Percentiles rank a stretch among this genome's conserved stretches.
phyloP scores from a whole-genome alignment of 192 early-diverging fungal species.

The Gonapodya sp. region DNA sequence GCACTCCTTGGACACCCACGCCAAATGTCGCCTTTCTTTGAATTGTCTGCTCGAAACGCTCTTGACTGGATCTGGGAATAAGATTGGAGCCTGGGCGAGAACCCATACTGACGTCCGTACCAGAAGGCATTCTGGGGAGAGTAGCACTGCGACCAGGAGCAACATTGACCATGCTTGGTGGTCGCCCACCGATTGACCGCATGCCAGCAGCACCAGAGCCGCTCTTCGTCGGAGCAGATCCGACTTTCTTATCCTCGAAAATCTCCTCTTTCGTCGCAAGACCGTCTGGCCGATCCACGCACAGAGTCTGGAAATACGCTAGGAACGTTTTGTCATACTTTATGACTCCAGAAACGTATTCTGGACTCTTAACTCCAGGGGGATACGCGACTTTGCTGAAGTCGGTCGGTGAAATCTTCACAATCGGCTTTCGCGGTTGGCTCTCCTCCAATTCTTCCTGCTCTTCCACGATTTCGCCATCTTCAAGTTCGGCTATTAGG shows the following conservation, averaged over 20 bases:
- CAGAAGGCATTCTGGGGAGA: background rate
- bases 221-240: background rate
- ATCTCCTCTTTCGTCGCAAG: conserved; percentile 6
- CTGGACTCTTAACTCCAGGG: background rate
- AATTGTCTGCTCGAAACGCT: conserved; percentile 20
- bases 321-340: background rate
- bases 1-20: conserved; percentile 17
- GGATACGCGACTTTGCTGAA: background rate
- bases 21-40: conserved; percentile 9
- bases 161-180: background rate
- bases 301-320: background rate
- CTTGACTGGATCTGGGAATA: conserved; percentile 24
- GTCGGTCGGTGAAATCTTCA: background rate
- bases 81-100: background rate
- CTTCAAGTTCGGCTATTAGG: background rate
- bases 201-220: background rate
- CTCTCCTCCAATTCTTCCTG: background rate
- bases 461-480: background rate
- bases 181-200: background rate
- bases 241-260: background rate
- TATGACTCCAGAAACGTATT: background rate
- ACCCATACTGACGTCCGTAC: background rate
- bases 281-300: background rate
- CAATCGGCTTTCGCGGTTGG: background rate
- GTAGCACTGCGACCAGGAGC: background rate